Base-by-base conservation (phyloP, 495 filamentous ascomycete genomes). In the Xylaria sp. region DNA sequence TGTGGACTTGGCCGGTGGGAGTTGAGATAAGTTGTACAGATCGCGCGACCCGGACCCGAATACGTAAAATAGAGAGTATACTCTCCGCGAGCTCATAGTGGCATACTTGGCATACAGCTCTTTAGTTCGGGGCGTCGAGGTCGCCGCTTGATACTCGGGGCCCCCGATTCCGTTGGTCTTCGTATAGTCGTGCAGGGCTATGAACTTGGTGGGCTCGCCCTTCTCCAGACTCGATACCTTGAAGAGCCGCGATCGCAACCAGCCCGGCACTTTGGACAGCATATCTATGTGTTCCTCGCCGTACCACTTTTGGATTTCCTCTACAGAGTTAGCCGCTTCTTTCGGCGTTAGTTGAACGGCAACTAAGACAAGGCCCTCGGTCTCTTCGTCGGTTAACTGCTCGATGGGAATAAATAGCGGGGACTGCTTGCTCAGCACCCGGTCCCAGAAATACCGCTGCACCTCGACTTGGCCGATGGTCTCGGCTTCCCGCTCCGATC, bases 401-500 rank as follows among this genome's bases (percentile, higher is more conserved):
- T 93, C 91, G 71, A 91, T 79, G 17, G 83, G 81, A 67, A 82
- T 77, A 74, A 89, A 93, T 11, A 83, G 79, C 35, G 84, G 76
- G 24, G 80, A 83, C 74, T 87, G 83, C 73, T 85, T 81, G 55
- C 85, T 83, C 24, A 82, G 77, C 21, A 92, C 78, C 21, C 91
- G 81, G 73, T 93, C 90, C 75, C 88, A 92, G 76, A 94, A 87
- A 65, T 85, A 85, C 31, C 93, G 84, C 74, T 90, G 86, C 44
- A 95, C 90, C 43, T 87, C 87, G 50, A 95, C 92, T 80, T 93
- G 88, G 55, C 86, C 86, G 85, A 94, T 94, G 35, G 90, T 90
- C 59, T 88, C 90, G 69, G 88, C 90, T 77, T 96, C 93, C 40
- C 92, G 87, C 76, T 89, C 83, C 8, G 90, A 92, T 69, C 92